phyloP scores from a whole-genome alignment of 1,284 basidiomycete genomes.

The Schizophyllum amplum region DNA sequence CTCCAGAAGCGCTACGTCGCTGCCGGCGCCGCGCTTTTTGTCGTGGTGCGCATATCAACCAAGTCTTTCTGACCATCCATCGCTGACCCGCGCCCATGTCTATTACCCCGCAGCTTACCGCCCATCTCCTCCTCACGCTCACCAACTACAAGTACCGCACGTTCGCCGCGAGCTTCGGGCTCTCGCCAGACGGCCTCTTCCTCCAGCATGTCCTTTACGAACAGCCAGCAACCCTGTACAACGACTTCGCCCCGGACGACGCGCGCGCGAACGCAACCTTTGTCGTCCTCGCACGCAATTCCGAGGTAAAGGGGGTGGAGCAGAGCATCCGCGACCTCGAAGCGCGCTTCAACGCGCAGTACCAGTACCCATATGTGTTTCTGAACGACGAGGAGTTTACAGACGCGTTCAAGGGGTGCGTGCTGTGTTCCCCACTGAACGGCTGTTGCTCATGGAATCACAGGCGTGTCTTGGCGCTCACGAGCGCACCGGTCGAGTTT shows the following conservation, averaged over 20 bases:
- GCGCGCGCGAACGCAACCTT: slow-evolving; percentile 48
- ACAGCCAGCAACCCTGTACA: background rate
- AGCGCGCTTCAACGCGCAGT: slow-evolving; percentile 59
- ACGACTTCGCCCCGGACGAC: background rate
- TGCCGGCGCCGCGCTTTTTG: background rate
- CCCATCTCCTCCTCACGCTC: background rate
- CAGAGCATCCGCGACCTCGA: slow-evolving; percentile 49
- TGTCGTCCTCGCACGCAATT: slow-evolving; percentile 63
- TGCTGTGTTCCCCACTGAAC: slow-evolving; percentile 4
- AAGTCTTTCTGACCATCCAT: background rate
- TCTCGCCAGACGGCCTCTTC: background rate
- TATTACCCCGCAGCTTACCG: background rate
- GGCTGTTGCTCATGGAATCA: background rate
- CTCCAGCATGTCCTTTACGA: background rate
- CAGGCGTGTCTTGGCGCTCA: slow-evolving; percentile 35
- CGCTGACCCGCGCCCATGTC: too few species aligned
- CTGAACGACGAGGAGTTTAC: slow-evolving; percentile 66
- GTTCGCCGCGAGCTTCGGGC: background rate
- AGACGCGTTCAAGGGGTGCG: slow-evolving; percentile 63
- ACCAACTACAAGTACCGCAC: background rate
- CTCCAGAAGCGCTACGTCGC: background rate
- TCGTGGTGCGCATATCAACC: background rate
- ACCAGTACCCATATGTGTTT: slow-evolving; percentile 66
- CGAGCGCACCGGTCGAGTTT: slow-evolving; percentile 31
- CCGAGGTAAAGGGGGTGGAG: slow-evolving; percentile 55